Percentiles rank a stretch among this genome's conserved stretches.
phyloP scores from a whole-genome alignment of 345 rosid genomes.

The Euphorbia pulcherrima region DNA sequence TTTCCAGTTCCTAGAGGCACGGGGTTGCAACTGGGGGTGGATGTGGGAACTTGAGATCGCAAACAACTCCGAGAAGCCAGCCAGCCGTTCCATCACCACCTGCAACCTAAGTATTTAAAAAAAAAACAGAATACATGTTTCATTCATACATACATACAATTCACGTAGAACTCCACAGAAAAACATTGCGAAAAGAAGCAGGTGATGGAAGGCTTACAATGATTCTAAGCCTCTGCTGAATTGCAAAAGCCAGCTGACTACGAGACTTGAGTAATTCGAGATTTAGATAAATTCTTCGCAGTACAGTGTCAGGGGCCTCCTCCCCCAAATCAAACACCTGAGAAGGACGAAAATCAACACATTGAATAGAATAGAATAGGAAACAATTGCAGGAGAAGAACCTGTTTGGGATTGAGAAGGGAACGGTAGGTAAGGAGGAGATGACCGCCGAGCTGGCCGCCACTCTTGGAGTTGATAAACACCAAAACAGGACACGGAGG shows the following conservation, averaged over 20 bases:
- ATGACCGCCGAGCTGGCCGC: constrained; percentile 80
- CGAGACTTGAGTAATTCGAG: constrained; percentile 52
- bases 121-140: too few species aligned
- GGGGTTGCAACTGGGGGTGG: constrained; percentile 89
- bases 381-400: constrained; percentile 5
- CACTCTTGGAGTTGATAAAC: constrained; percentile 82
- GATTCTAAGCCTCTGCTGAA: constrained; percentile 54
- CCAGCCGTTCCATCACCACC: constrained; percentile 99
- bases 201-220: constrained; percentile 44
- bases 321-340: constrained; percentile 77
- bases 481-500: constrained; percentile 65
- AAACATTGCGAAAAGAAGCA: neutral
- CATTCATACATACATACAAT: too few species aligned
- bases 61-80: constrained; percentile 94
- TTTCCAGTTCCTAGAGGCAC: constrained; percentile 97
- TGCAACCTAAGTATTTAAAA: constrained; percentile 53
- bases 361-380: neutral
- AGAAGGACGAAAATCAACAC: neutral
- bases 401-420: constrained; percentile 63
- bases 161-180: neutral
- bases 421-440: constrained; percentile 60
- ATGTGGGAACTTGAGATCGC: constrained; percentile 75
- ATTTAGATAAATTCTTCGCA: constrained; percentile 53
- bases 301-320: constrained; percentile 59
- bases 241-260: constrained; percentile 40